Percentiles rank a stretch among this genome's conserved stretches.
Evolutionary conservation across 2,329 filamentous ascomycete genomes (phyloP).

Genomic region (Botrytis cinerea): DNA sequence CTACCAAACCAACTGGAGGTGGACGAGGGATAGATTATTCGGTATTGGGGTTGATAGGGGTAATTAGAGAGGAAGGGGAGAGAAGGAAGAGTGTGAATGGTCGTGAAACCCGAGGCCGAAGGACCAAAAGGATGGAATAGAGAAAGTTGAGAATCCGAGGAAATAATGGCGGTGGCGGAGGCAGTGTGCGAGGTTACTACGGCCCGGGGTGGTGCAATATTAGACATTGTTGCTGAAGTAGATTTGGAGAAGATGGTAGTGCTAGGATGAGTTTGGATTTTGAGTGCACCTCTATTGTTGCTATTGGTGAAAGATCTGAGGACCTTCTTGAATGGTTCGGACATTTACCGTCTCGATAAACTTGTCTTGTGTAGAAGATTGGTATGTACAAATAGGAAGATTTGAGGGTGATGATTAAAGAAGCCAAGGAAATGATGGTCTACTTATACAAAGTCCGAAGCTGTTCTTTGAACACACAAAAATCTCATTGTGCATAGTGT

Average conservation of each 20-base stretch:
- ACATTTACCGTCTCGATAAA: background rate
- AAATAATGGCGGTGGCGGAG: conserved; percentile 42
- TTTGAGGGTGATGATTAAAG: background rate
- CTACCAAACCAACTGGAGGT: conserved; percentile 43
- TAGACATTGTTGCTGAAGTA: conserved; percentile 6
- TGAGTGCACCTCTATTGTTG: background rate
- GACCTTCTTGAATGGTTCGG: background rate
- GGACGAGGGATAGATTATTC: conserved; percentile 39
- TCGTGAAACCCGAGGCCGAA: conserved; percentile 38
- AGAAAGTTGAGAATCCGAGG: conserved; percentile 35
- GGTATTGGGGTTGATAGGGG: background rate
- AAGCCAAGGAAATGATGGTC: background rate
- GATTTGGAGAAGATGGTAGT: too few species aligned
- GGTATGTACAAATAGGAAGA: background rate
- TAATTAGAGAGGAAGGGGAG: conserved; percentile 43
- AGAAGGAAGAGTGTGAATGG: conserved; percentile 39
- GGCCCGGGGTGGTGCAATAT: conserved; percentile 34
- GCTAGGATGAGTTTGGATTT: background rate
- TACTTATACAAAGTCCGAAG: conserved; percentile 2
- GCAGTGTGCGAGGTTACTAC: conserved; percentile 40
- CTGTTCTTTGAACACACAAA: background rate
- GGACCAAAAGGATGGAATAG: conserved; percentile 43
- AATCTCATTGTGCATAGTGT: background rate
- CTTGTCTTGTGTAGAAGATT: background rate
- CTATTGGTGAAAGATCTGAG: background rate